Evolutionary conservation across 2,329 filamentous ascomycete genomes (phyloP), one percentile per base, ranked within the genome.

Genomic region (Simplicillium aogashimaense): DNA sequence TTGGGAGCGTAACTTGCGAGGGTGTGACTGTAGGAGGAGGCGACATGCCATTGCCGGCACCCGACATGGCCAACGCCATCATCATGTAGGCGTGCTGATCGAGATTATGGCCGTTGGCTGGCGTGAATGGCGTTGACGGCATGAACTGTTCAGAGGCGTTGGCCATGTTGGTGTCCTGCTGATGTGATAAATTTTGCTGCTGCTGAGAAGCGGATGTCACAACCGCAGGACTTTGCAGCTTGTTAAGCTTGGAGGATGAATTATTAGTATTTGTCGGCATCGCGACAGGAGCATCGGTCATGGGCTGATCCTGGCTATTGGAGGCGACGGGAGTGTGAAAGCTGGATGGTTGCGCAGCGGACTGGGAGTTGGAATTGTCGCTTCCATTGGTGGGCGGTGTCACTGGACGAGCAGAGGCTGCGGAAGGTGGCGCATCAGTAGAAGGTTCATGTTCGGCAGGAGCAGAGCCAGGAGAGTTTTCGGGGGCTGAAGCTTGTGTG

Each of bases 1-100:
- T 61, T 3, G 66, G 62, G 7, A 69, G 52, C 17, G 66, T 67
- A 43, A 69, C 65, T 45, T 70, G 65, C 3, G 65, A 60, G 2
- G 67, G 66, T 10, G 61, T 67, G 42, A 70, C 64, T 32, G 65
- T 69, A 6, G 64, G 61, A 30, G 62, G 63, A 15, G 62, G 61
- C 18, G 61, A 60, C 55, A 65, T 62, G 47, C 55, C 56, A 41
- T 53, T 55, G 18, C 55, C 52, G 13, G 54, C 57, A 11, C 50
- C 55, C 3, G 61, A 62, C 53, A 63, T 63, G 32, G 63, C 64
- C 36, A 69, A 51, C 16, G 63, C 60, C 63, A 69, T 66, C 59
- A 69, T 66, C 59, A 65, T 62, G 53, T 62, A 64, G 35, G 63
- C 58, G 42, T 61, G 61, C 20, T 63, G 55, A 36, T 65, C 55